Evolutionary conservation across 306 rosid species (phyloP), one percentile per base, ranked within the genome.

Genomic region (Lathyrus aphaca): DNA sequence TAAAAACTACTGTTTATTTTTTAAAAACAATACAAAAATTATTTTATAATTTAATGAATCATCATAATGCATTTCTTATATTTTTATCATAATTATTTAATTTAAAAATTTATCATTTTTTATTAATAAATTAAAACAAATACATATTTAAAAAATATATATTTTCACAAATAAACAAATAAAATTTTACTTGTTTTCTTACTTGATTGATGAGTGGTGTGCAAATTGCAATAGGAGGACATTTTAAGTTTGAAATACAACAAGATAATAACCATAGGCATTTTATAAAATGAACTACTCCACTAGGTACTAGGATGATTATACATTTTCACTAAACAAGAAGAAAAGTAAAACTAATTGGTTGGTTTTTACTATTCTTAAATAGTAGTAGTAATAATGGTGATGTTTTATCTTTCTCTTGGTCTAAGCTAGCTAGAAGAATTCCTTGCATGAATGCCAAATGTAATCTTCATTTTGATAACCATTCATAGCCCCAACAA

Each of bases 401-500:
- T 49, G 66, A 65, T 32, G 70, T 49, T 83, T 56, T 64, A 4
- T 1, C 12, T 25, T 49, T 32, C 30, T 68, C 37, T 17, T 65
- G 66, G 66, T 54, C 67, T 32, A 29, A 29, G 25, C 42, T 57
- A 29, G 25, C 42, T 57, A 46, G 55, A 38, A 58, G 72, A 56
- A 80, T 59, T 35, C 71, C 1, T 73, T 71, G 77, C 61, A 76
- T 69, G 72, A 58, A 64, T 71, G 38, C 61, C 74, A 58, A 50
- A 44, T 60, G 67, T 67, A 64, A 68, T 74, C 76, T 59, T 62
- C 44, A 48, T 18, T 25, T 48, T 27, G 14, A 60, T 50, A 48
- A 51, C 18, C 37, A 62, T 60, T 89, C 84, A 92, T 74, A 92
- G 46, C 71, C 98, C 98, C 86, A 92, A 45, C 69, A 92, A 86